Percentiles rank a stretch among this genome's conserved stretches.
These are phyloP conservation scores for Colletotrichum trifolii DNA, from an alignment of 2,329 filamentous ascomycete genomes.

Conservation along the genomic window DNA sequence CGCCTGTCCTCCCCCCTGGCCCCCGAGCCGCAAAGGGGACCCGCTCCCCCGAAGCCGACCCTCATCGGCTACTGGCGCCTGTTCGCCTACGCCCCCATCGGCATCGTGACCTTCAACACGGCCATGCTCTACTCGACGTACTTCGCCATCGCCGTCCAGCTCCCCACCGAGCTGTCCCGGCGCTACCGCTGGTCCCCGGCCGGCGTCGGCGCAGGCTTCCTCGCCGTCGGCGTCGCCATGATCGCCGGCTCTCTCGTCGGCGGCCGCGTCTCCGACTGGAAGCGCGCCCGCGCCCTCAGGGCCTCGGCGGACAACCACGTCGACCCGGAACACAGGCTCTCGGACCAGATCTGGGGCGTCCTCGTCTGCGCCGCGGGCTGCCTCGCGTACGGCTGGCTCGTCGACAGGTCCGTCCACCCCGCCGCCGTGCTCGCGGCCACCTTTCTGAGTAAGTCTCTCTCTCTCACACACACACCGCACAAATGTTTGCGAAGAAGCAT, in stretches of 20 bases:
- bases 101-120: conserved; percentile 47
- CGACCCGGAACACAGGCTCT: conserved; percentile 51
- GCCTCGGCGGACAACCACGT: conserved; percentile 37
- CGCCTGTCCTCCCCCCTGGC: conserved; percentile 40
- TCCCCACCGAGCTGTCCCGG: conserved; percentile 44
- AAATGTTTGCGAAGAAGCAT: neutral
- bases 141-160: conserved; percentile 45
- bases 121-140: conserved; percentile 48
- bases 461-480: neutral
- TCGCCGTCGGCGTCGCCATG: conserved; percentile 40
- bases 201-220: conserved; percentile 49
- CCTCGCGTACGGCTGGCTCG: conserved; percentile 55
- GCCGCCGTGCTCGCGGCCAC: conserved; percentile 44
- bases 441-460: conserved; percentile 41
- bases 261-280: conserved; percentile 52
- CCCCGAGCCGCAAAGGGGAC: conserved; percentile 40
- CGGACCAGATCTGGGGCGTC: conserved; percentile 52
- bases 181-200: conserved; percentile 48
- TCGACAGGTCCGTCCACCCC: conserved; percentile 43
- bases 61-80: conserved; percentile 43
- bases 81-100: conserved; percentile 47
- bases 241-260: conserved; percentile 49
- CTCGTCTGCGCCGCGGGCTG: conserved; percentile 50
- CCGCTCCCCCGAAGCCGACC: conserved; percentile 44
- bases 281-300: conserved; percentile 40